Conservation (phyloP, 2,329 filamentous ascomycete species). For the Trichoderma simmonsii region DNA sequence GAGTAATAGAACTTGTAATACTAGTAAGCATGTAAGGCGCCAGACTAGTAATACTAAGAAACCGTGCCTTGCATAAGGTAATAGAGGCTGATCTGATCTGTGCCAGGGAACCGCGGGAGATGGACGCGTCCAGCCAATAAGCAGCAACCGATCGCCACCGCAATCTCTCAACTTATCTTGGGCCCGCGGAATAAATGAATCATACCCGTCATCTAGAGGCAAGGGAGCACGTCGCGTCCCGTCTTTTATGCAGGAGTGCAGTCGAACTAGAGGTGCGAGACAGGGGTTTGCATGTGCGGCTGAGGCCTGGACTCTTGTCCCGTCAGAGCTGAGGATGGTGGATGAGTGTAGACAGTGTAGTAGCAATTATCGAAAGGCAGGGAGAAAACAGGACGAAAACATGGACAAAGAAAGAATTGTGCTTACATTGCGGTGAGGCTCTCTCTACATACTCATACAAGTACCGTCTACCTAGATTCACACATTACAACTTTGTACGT, state of each 20-base stretch:
- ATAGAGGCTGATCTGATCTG: background rate
- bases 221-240: background rate
- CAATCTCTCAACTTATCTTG: background rate
- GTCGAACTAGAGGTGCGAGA: background rate
- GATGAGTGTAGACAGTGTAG: background rate
- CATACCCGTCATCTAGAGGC: background rate
- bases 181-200: background rate
- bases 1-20: background rate
- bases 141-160: background rate
- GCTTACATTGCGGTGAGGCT: background rate
- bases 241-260: background rate
- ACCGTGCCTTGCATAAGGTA: background rate
- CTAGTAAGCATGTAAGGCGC: background rate
- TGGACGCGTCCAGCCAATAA: background rate
- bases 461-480: background rate
- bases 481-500: background rate
- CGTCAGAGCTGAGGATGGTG: background rate
- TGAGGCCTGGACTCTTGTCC: background rate
- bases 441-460: background rate
- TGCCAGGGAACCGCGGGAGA: background rate
- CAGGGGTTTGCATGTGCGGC: background rate
- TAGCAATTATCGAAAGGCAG: background rate
- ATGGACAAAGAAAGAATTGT: background rate
- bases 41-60: background rate
- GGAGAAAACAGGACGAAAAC: background rate